These are phyloP conservation scores for Leucocoprinus birnbaumii DNA, from an alignment of 768 basidiomycete genomes.

Conservation along the genomic window DNA sequence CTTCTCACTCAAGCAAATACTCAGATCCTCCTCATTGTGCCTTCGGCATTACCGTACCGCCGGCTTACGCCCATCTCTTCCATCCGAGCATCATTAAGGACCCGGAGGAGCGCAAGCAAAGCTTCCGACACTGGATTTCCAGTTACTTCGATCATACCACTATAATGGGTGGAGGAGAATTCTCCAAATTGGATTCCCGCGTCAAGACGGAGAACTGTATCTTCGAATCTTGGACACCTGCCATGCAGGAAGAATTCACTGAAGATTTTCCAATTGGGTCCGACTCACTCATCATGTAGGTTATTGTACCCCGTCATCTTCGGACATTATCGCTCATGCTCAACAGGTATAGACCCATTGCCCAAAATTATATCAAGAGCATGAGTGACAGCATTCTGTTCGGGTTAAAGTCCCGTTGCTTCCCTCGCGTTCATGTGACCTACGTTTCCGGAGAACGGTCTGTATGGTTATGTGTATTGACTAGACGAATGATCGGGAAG, in stretches of 20 bases:
- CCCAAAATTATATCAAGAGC: neutral
- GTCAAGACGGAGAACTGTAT: neutral
- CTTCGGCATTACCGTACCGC: neutral
- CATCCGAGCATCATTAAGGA: neutral
- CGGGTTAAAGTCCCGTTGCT: neutral
- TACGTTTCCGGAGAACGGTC: neutral
- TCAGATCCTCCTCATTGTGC: neutral
- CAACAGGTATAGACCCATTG: neutral
- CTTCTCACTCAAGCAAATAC: neutral
- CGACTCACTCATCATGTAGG: neutral
- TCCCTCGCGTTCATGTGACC: neutral
- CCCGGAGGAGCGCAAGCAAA: neutral
- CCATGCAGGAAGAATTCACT: neutral
- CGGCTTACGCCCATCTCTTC: neutral
- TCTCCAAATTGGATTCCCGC: neutral
- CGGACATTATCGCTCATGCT: no score
- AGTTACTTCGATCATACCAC: neutral
- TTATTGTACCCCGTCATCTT: neutral
- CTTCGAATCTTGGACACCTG: neutral
- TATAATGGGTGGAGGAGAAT: neutral
- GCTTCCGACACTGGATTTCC: neutral
- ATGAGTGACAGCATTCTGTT: neutral
- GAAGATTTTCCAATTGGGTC: neutral
- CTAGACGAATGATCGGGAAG: neutral
- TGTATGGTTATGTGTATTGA: neutral